Evolutionary conservation across 495 filamentous ascomycete species (phyloP).

Genomic region (Monascus purpureus): DNA sequence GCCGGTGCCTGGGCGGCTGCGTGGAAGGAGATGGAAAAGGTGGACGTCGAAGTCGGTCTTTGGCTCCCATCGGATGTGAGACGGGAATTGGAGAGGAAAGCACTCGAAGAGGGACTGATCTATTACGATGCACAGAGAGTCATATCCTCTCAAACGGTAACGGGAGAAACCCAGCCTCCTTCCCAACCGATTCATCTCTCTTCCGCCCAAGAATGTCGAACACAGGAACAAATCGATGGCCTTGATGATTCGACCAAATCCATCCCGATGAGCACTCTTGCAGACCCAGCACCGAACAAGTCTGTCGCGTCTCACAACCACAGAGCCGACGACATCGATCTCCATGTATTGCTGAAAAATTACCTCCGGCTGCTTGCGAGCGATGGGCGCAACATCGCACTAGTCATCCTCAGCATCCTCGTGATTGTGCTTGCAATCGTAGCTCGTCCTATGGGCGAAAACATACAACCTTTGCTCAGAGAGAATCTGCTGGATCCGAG

Average conservation of each 20-base stretch:
- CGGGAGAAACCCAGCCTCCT: constrained; percentile 1
- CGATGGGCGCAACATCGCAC: constrained; percentile 58
- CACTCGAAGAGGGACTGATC: constrained; percentile 12
- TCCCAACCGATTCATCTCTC: not conserved
- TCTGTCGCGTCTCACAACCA: not conserved
- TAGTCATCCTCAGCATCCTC: constrained; percentile 46
- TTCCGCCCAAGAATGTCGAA: too few species aligned
- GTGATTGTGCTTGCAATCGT: constrained; percentile 39
- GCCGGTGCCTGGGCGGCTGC: constrained; percentile 85
- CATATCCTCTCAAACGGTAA: constrained; percentile 6
- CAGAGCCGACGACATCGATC: constrained; percentile 20
- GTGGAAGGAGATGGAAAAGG: constrained; percentile 95
- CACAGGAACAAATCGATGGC: constrained; percentile 9
- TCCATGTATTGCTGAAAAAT: constrained; percentile 50
- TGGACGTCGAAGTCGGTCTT: constrained; percentile 82
- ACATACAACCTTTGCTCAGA: constrained; percentile 7
- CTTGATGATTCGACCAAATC: constrained; percentile 1
- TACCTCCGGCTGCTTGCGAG: constrained; percentile 51
- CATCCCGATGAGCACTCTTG: too few species aligned
- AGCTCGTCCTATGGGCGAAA: constrained; percentile 3
- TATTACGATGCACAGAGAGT: constrained; percentile 4
- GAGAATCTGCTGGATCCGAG: constrained; percentile 5
- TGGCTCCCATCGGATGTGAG: constrained; percentile 44
- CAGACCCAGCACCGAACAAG: not conserved
- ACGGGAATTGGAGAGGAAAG: constrained; percentile 28